A percentile compares a stretch with the other conserved stretches of the same genome.
Conservation (phyloP, 2,329 filamentous ascomycete species). For the Ophiostoma novo-ulmi region DNA sequence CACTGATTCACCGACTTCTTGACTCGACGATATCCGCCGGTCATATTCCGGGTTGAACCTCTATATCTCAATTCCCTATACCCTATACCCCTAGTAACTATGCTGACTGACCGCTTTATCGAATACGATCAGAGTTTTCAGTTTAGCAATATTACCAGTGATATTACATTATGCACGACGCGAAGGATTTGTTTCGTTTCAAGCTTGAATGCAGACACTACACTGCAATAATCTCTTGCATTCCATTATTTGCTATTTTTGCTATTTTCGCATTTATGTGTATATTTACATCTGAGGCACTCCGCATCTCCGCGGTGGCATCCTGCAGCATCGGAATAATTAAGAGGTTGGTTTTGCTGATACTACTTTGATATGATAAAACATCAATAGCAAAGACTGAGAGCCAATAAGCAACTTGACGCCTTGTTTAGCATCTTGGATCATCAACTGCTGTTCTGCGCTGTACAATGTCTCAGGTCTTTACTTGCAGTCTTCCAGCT, state of each 20-base stretch:
- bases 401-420: background rate
- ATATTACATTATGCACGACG: background rate
- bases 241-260: background rate
- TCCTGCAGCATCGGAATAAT: conserved; percentile 6
- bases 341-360: background rate
- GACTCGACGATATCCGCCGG: background rate
- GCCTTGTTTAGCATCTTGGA: background rate
- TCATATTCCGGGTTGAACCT: background rate
- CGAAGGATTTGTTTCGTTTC: conserved; percentile 6
- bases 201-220: background rate
- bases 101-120: conserved; percentile 3
- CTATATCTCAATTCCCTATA: background rate
- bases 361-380: background rate
- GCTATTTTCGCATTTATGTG: background rate
- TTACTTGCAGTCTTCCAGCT: background rate
- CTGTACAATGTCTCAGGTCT: background rate
- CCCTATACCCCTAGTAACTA: background rate
- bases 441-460: too few species aligned
- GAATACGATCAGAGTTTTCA: conserved; percentile 13
- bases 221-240: background rate
- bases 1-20: background rate
- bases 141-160: background rate
- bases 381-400: background rate
- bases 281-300: background rate
- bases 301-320: background rate